These are phyloP conservation scores for Blastomyces silverae DNA, from an alignment of 2,329 filamentous ascomycete species.

Conservation along the genomic window DNA sequence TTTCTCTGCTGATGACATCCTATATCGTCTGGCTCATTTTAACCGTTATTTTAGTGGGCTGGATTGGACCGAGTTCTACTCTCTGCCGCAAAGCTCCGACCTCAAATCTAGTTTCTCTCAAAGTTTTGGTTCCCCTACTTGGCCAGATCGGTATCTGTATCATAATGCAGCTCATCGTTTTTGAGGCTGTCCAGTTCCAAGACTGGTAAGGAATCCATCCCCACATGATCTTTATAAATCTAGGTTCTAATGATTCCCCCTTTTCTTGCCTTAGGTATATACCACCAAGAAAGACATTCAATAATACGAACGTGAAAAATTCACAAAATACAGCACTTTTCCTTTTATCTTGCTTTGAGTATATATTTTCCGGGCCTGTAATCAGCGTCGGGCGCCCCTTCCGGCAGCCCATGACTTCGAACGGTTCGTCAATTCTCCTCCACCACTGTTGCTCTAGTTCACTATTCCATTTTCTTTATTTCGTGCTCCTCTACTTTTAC, in stretches of 20 bases:
- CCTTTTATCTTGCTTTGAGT: constrained; percentile 86
- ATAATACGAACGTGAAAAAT: constrained; percentile 81
- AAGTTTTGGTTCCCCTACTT: constrained; percentile 80
- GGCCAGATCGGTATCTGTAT: constrained; percentile 83
- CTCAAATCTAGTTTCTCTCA: constrained; percentile 83
- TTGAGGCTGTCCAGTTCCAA: constrained; percentile 67
- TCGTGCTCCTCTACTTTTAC: constrained; percentile 7
- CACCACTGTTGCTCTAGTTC: neutral
- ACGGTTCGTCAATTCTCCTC: constrained; percentile 53
- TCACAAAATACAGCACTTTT: constrained; percentile 92
- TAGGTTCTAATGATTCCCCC: neutral
- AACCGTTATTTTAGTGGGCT: constrained; percentile 60
- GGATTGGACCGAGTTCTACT: constrained; percentile 74
- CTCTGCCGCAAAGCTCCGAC: constrained; percentile 82
- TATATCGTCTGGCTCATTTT: neutral
- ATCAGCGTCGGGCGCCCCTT: constrained; percentile 89
- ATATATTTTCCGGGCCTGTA: constrained; percentile 82
- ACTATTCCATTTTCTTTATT: neutral
- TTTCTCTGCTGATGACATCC: constrained; percentile 12
- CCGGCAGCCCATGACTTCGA: constrained; percentile 68
- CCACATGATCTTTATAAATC: neutral
- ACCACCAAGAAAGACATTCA: constrained; percentile 66
- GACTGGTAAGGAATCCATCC: constrained; percentile 55
- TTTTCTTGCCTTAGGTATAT: constrained; percentile 53
- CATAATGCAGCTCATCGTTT: constrained; percentile 66